Evolutionary conservation across 176 grass and related monocot species (phyloP).

Genomic region (Eragrostis nindensis): DNA sequence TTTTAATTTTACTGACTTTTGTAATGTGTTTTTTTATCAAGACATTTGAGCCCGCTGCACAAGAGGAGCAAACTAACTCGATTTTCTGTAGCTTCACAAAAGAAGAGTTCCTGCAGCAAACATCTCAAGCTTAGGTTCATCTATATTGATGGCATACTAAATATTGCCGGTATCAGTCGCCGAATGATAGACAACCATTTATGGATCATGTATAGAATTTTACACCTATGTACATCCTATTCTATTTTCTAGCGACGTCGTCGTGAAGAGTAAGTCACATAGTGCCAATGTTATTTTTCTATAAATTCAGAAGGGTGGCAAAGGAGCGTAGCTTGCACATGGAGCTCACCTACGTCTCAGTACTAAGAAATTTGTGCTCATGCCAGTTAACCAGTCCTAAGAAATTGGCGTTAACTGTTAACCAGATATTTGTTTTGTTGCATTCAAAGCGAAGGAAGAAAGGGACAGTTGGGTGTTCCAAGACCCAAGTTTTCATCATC

Average conservation of each 20-base stretch:
- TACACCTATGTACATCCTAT: no score
- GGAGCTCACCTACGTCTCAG: not conserved
- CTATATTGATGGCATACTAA: not conserved
- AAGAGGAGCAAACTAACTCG: not conserved
- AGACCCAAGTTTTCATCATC: slow-evolving; percentile 24
- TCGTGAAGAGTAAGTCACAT: no score
- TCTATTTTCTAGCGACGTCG: no score
- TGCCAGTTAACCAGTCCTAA: not conserved
- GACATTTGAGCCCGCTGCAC: not conserved
- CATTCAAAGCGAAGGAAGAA: slow-evolving; percentile 21
- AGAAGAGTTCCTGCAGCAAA: not conserved
- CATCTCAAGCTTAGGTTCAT: not conserved
- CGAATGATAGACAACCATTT: no score
- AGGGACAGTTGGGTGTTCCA: not conserved
- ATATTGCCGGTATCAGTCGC: no score
- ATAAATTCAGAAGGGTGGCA: no score
- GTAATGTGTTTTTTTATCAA: not conserved
- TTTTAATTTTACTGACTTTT: not conserved
- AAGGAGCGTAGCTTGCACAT: not conserved
- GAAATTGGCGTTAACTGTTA: not conserved
- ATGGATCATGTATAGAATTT: no score
- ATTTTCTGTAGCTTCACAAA: not conserved
- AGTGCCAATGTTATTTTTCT: no score
- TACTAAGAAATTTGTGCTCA: not conserved
- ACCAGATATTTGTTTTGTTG: not conserved